Evolutionary conservation across 805 yeast species (phyloP).

Genomic region (Saccharomyces mikatae): DNA sequence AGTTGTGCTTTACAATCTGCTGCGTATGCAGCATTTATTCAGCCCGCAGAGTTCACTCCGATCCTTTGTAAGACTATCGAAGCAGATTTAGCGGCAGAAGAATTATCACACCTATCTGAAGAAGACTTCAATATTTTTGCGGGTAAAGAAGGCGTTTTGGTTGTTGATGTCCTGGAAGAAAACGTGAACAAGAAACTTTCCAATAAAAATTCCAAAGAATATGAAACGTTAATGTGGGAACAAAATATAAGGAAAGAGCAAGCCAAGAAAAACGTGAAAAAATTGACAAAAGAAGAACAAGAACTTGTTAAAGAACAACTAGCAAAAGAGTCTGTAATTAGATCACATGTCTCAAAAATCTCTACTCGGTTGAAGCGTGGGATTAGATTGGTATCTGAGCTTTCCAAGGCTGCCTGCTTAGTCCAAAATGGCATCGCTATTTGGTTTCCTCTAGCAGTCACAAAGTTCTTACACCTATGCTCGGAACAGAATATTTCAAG

Average conservation of each 20-base stretch:
- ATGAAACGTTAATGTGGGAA: constrained; percentile 86
- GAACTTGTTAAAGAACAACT: constrained; percentile 53
- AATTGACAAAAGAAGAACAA: constrained; percentile 72
- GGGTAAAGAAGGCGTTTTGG: constrained; percentile 61
- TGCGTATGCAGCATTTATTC: constrained; percentile 45
- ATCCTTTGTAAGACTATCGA: constrained; percentile 37
- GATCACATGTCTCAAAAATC: constrained; percentile 37
- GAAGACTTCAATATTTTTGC: constrained; percentile 57
- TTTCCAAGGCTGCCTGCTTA: constrained; percentile 41
- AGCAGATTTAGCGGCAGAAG: constrained; percentile 34
- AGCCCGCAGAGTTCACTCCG: constrained; percentile 51
- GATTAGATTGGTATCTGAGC: constrained; percentile 42
- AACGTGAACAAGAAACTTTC: constrained; percentile 39
- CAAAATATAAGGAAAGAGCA: constrained; percentile 70
- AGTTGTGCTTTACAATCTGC: constrained; percentile 46
- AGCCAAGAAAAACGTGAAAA: constrained; percentile 43
- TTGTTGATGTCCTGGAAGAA: constrained; percentile 50
- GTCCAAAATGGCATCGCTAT: constrained; percentile 55
- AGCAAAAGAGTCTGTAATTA: constrained; percentile 48
- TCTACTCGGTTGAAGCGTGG: constrained; percentile 40
- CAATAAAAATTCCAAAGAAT: constrained; percentile 72
- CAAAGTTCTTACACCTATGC: constrained; percentile 40
- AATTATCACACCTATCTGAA: constrained; percentile 36
- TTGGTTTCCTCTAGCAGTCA: constrained; percentile 71
- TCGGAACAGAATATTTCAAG: constrained; percentile 28